Percentiles rank a stretch among this genome's conserved stretches.
phyloP scores from a whole-genome alignment of 2,329 filamentous ascomycete species.

The Neocatenulostroma microsporum region DNA sequence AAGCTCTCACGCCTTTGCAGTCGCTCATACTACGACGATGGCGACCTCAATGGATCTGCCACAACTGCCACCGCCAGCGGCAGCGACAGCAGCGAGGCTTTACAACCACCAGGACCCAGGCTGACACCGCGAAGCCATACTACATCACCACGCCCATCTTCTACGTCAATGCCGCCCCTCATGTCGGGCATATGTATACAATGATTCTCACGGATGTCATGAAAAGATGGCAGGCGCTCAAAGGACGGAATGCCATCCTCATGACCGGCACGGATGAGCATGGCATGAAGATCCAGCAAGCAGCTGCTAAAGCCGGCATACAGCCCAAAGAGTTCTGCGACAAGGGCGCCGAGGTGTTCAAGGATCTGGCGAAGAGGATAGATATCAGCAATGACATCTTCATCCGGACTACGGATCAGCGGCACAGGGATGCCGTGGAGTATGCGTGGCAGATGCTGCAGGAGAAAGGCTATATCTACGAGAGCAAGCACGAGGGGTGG shows the following conservation, averaged over 20 bases:
- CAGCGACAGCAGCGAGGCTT: conserved; percentile 12
- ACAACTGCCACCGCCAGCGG: conserved; percentile 12
- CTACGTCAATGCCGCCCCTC: conserved; percentile 95
- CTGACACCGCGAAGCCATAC: conserved; percentile 59
- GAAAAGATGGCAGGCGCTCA: conserved; percentile 81
- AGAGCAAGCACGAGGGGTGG: conserved; percentile 84
- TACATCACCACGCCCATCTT: conserved; percentile 97
- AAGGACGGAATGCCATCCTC: conserved; percentile 62
- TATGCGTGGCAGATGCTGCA: conserved; percentile 81
- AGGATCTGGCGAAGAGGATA: conserved; percentile 61
- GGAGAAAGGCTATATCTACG: conserved; percentile 71
- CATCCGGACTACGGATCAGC: conserved; percentile 78
- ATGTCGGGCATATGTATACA: conserved; percentile 89
- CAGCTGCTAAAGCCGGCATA: conserved; percentile 62
- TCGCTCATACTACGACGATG: conserved; percentile 28
- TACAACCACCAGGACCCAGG: conserved; percentile 6
- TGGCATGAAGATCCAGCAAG: conserved; percentile 93
- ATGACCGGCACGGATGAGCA: conserved; percentile 95
- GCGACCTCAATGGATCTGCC: conserved; percentile 30
- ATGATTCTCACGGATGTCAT: conserved; percentile 86
- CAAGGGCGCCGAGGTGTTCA: conserved; percentile 70
- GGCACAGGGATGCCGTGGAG: conserved; percentile 76
- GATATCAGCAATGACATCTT: conserved; percentile 75
- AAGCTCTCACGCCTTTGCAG: conserved; percentile 24
- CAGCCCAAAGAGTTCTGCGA: conserved; percentile 84